Evolutionary conservation across 129 eudicot genomes (phyloP).

Genomic region (Artemisia argyi): DNA sequence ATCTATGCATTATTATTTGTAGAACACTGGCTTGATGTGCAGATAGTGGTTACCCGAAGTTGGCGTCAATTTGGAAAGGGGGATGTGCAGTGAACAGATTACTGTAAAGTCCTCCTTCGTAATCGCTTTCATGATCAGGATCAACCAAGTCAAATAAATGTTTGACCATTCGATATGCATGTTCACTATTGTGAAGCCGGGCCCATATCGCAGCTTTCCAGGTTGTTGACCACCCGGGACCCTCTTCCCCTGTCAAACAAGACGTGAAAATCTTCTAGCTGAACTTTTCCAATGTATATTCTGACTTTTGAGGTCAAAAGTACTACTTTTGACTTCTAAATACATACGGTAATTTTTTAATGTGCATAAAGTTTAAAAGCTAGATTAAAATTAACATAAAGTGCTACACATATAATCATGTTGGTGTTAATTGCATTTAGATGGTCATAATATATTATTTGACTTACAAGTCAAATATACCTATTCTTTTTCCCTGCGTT

Average conservation of each 20-base stretch:
- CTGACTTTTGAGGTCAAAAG: slow-evolving; percentile 10
- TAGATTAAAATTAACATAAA: background rate
- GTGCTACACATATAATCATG: slow-evolving; percentile 5
- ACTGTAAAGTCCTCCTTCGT: slow-evolving; percentile 86
- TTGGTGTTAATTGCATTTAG: background rate
- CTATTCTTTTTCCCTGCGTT: background rate
- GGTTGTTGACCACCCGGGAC: slow-evolving; percentile 97
- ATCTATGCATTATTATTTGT: background rate
- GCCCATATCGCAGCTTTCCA: slow-evolving; percentile 96
- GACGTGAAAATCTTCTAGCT: background rate
- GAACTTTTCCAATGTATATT: background rate
- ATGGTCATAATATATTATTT: background rate
- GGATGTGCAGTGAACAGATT: slow-evolving; percentile 91
- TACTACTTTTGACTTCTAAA: background rate
- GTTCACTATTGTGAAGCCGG: slow-evolving; percentile 67
- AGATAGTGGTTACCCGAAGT: slow-evolving; percentile 65
- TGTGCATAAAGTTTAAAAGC: background rate
- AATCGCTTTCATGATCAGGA: slow-evolving; percentile 61
- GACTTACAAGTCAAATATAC: background rate
- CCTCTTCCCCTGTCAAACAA: slow-evolving; percentile 67
- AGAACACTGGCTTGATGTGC: background rate
- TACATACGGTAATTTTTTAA: background rate
- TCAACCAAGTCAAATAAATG: slow-evolving; percentile 85
- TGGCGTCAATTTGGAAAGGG: slow-evolving; percentile 96
- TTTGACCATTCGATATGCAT: slow-evolving; percentile 84